Percentiles rank a stretch among this genome's conserved stretches.
phyloP scores from a whole-genome alignment of 2,329 filamentous ascomycete species.

The Fusarium succisae region DNA sequence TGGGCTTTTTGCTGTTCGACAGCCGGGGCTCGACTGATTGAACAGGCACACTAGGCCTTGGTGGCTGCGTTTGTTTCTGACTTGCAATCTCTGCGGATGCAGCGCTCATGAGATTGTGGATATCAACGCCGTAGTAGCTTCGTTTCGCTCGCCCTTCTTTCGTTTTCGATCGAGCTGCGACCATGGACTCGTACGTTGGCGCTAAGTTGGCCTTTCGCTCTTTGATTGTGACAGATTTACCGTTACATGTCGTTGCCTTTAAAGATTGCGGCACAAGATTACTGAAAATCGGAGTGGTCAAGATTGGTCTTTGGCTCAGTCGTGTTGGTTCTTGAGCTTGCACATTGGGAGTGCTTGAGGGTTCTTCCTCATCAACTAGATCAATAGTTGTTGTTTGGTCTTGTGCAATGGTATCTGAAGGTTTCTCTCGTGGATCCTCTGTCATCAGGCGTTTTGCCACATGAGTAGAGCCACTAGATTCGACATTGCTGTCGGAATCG shows the following conservation, averaged over 20 bases:
- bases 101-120: slow-evolving; percentile 82
- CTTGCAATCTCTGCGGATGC: slow-evolving; percentile 68
- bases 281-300: slow-evolving; percentile 42
- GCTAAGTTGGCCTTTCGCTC: slow-evolving; percentile 59
- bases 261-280: slow-evolving; percentile 46
- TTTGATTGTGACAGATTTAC: slow-evolving; percentile 64
- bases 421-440: slow-evolving; percentile 35
- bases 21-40: slow-evolving; percentile 54
- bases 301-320: slow-evolving; percentile 39
- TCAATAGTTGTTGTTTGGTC: background rate
- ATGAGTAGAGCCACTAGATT: slow-evolving; percentile 14
- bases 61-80: slow-evolving; percentile 39
- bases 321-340: slow-evolving; percentile 24
- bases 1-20: slow-evolving; percentile 51
- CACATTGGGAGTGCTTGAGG: background rate
- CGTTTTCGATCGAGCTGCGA: slow-evolving; percentile 72
- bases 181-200: slow-evolving; percentile 71
- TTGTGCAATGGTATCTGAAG: background rate
- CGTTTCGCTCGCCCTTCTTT: slow-evolving; percentile 74
- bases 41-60: slow-evolving; percentile 48
- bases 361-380: background rate
- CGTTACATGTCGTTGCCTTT: slow-evolving; percentile 64
- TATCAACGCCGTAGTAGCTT: slow-evolving; percentile 92
- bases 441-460: slow-evolving; percentile 47
- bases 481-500: slow-evolving; percentile 38